A percentile compares a stretch with the other conserved stretches of the same genome.
phyloP scores from a whole-genome alignment of 768 basidiomycete species.

The Podaxis mareebaensis region DNA sequence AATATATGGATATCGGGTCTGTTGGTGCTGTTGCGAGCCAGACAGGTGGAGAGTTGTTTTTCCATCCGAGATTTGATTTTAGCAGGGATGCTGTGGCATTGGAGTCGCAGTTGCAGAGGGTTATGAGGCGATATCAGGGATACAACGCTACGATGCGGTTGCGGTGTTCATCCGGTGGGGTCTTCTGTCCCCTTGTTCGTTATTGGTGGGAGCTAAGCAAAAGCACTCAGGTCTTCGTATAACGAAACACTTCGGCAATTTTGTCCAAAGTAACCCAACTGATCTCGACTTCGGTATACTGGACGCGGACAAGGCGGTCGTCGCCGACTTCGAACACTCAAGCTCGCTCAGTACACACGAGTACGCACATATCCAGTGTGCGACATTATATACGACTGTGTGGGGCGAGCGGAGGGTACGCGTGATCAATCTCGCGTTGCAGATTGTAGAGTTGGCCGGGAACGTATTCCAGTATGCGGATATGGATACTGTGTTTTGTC shows the following conservation, averaged over 20 bases:
- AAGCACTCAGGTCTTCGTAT: slow-evolving; percentile 56
- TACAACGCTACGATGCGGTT: slow-evolving; percentile 83
- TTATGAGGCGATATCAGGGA: slow-evolving; percentile 68
- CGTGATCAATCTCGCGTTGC: slow-evolving; percentile 82
- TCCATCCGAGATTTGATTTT: slow-evolving; percentile 86
- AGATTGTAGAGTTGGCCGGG: slow-evolving; percentile 79
- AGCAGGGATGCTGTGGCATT: slow-evolving; percentile 64
- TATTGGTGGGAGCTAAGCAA: not conserved
- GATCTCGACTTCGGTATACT: slow-evolving; percentile 80
- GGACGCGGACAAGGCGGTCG: slow-evolving; percentile 80
- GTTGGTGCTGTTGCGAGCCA: slow-evolving; percentile 73
- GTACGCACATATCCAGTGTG: slow-evolving; percentile 82
- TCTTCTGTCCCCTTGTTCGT: slow-evolving; percentile 11
- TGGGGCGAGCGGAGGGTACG: slow-evolving; percentile 82
- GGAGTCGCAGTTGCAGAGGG: slow-evolving; percentile 71
- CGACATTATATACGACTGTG: slow-evolving; percentile 81
- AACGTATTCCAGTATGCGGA: slow-evolving; percentile 93
- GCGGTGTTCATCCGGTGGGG: slow-evolving; percentile 80
- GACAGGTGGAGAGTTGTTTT: slow-evolving; percentile 91
- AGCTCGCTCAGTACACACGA: slow-evolving; percentile 66
- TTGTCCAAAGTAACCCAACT: slow-evolving; percentile 63
- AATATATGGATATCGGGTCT: slow-evolving; percentile 84
- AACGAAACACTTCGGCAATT: slow-evolving; percentile 70
- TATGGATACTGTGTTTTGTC: slow-evolving; percentile 77
- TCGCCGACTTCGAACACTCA: slow-evolving; percentile 73